Evolutionary conservation across 2,329 filamentous ascomycete species (phyloP).

Genomic region (Fusarium hainanense): DNA sequence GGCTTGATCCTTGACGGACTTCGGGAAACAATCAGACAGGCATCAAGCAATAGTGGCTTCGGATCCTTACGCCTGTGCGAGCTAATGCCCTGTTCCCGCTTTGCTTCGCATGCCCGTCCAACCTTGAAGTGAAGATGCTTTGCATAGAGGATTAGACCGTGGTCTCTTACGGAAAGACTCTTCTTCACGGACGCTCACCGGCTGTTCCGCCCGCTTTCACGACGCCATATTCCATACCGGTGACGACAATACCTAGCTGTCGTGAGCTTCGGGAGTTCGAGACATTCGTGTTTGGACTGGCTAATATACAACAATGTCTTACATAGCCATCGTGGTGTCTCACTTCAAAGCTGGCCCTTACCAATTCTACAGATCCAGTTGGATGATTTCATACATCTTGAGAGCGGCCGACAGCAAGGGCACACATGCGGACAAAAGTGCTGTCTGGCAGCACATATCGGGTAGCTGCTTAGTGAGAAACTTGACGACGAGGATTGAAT

Average conservation of each 20-base stretch:
- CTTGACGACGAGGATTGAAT: constrained; percentile 14
- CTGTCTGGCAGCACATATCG: constrained; percentile 33
- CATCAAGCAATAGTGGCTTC: constrained; percentile 32
- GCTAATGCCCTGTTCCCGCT: constrained; percentile 46
- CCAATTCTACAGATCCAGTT: constrained; percentile 11
- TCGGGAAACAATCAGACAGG: constrained; percentile 31
- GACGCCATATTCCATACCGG: constrained; percentile 24
- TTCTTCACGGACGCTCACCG: constrained; percentile 42
- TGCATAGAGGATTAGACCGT: constrained; percentile 41
- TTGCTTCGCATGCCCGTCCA: constrained; percentile 41
- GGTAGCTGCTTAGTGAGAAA: constrained; percentile 31
- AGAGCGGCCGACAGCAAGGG: constrained; percentile 13
- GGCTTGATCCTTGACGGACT: constrained; percentile 22
- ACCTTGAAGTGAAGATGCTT: constrained; percentile 38
- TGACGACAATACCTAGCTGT: constrained; percentile 26
- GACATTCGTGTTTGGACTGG: constrained; percentile 20
- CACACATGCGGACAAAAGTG: constrained; percentile 17
- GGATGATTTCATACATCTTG: constrained; percentile 13
- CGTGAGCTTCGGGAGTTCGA: constrained; percentile 22
- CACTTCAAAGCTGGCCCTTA: constrained; percentile 2
- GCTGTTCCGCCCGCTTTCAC: constrained; percentile 38
- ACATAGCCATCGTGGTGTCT: constrained; percentile 37
- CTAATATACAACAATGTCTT: constrained; percentile 34
- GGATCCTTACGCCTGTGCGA: constrained; percentile 31
- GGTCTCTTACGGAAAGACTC: constrained; percentile 20